Evolutionary conservation across 164 flowering plant species (phyloP).

Genomic region (Stephania japonica): DNA sequence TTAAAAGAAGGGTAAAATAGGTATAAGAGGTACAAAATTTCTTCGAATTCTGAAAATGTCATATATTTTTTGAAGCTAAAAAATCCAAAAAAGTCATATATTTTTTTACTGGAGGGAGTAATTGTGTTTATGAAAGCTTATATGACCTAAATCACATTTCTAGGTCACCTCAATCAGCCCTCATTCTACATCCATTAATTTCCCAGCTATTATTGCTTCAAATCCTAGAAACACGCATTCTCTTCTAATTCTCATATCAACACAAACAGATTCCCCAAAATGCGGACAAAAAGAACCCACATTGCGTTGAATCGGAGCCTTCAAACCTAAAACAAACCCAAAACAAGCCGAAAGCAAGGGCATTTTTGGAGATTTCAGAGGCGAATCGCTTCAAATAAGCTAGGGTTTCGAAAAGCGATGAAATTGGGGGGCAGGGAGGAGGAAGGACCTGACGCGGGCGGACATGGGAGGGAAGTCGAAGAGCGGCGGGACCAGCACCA

Average conservation of each 20-base stretch:
- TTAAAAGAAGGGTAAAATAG: too few species aligned
- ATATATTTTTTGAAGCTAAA: too few species aligned
- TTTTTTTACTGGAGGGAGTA: too few species aligned
- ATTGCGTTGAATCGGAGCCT: not conserved
- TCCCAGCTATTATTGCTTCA: not conserved
- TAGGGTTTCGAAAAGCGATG: not conserved
- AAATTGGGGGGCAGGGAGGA: not conserved
- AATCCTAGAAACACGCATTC: not conserved
- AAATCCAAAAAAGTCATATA: too few species aligned
- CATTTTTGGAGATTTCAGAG: not conserved
- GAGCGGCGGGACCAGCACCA: constrained; percentile 93
- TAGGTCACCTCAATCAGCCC: not conserved
- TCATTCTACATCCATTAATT: not conserved
- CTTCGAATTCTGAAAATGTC: too few species aligned
- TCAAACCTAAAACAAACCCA: not conserved
- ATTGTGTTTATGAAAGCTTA: too few species aligned
- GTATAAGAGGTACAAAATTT: too few species aligned
- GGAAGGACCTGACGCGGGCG: constrained; percentile 84
- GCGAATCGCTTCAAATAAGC: not conserved
- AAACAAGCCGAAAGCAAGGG: not conserved
- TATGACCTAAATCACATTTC: too few species aligned
- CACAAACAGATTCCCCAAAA: not conserved
- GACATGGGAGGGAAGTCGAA: constrained; percentile 95
- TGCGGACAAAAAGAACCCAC: not conserved
- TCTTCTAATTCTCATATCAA: not conserved